Conservation (phyloP, 2,329 filamentous ascomycete species). For the Pseudocercospora fijiensis region DNA sequence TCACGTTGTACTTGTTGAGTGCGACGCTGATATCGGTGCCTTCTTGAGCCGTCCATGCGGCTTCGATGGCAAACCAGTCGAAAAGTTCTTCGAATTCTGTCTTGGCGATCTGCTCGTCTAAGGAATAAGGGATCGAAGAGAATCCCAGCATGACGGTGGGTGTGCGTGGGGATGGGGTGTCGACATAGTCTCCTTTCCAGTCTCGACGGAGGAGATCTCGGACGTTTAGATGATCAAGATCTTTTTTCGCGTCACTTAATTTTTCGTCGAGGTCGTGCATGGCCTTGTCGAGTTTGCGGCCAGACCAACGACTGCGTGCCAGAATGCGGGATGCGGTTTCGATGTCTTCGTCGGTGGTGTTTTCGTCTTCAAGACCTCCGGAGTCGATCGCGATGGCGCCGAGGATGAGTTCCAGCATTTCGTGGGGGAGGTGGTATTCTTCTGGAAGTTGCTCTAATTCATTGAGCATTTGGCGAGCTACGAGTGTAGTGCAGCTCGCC, state of each 20-base stretch:
- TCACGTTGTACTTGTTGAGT: slow-evolving; percentile 50
- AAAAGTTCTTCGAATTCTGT: slow-evolving; percentile 51
- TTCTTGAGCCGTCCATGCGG: slow-evolving; percentile 50
- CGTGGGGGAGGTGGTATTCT: slow-evolving; percentile 52
- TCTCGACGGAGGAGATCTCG: slow-evolving; percentile 49
- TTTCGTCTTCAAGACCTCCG: slow-evolving; percentile 41
- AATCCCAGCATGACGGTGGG: slow-evolving; percentile 51
- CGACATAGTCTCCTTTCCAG: slow-evolving; percentile 51
- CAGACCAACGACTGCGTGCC: slow-evolving; percentile 45
- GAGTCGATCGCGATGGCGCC: slow-evolving; percentile 51
- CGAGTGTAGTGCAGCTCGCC: slow-evolving; percentile 49
- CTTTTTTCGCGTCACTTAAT: slow-evolving; percentile 46
- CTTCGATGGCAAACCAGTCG: slow-evolving; percentile 51
- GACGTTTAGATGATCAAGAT: slow-evolving; percentile 44
- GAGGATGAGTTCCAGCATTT: slow-evolving; percentile 51
- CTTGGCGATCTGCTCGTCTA: slow-evolving; percentile 49
- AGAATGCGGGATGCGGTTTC: slow-evolving; percentile 43
- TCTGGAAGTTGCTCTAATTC: slow-evolving; percentile 46
- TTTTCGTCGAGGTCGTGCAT: slow-evolving; percentile 46
- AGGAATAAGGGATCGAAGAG: slow-evolving; percentile 48
- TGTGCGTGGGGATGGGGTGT: slow-evolving; percentile 48
- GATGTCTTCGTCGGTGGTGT: slow-evolving; percentile 43
- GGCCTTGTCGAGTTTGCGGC: slow-evolving; percentile 42
- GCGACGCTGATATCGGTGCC: slow-evolving; percentile 48
- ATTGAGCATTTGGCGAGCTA: slow-evolving; percentile 50